Base-by-base conservation (phyloP, 2,329 filamentous ascomycete genomes). In the Lasiodiplodia citricola region DNA sequence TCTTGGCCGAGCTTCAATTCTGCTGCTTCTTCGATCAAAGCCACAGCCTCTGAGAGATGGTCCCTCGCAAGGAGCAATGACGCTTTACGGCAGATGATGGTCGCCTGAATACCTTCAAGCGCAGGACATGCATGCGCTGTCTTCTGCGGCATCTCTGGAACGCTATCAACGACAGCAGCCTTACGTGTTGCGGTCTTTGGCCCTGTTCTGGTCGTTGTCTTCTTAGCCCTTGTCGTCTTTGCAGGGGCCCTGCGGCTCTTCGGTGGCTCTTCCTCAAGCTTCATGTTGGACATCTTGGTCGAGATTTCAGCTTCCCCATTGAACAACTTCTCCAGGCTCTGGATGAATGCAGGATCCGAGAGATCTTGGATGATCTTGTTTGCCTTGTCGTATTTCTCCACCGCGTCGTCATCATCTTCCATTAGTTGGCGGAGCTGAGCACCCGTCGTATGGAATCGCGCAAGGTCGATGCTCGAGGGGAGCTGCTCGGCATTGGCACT, bases 21-120 rank as follows among this genome's bases (percentile, higher is more conserved):
- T 38, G 78, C 74, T 10, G 75, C 73, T 38, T 73, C 70, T 6
- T 71, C 70, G 11, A 81, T 72, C 4, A 78, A 69, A 5, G 73
- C 70, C 2, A 74, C 56, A 3, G 78, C 78, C 25, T 73, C 71
- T n/a, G 71, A 38, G 8, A 80, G 65, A 44, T 79, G 73, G 13
- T 79, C 75, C 60, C 76, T 75, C 2, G 76, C 56, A 2, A 81
- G 70, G 54, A 75, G 70, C 6, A 82, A 83, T 56, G 82, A 78
- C 10, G 85, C 85, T 73, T 85, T 86, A 62, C 85, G 83, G 60
- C 84, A 82, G 21, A 85, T 75, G 21, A 89, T 78, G 50, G 83
- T 82, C 21, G 81, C 82, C 73, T 82, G 82, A 7, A 88, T 74
- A 52, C 80, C 79, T 28, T 55, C 68, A 5, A 83, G 71, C n/a